Conservation (phyloP, 1,284 basidiomycete species). For the Ustanciosporium gigantosporum region DNA sequence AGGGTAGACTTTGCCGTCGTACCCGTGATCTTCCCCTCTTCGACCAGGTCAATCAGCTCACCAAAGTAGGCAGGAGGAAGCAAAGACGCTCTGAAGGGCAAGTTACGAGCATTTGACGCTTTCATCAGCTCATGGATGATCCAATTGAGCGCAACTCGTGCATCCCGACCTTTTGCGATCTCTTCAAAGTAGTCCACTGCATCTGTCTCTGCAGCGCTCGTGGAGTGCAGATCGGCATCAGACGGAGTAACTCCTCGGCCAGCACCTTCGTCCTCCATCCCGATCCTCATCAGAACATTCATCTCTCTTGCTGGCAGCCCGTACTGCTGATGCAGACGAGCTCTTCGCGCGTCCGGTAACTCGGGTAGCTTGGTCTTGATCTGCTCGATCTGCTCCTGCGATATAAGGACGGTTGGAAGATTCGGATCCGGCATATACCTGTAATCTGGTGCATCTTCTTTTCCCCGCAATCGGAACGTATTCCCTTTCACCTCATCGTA, state of each 20-base stretch:
- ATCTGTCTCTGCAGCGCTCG: conserved; percentile 3
- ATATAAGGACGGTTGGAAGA: conserved; percentile 73
- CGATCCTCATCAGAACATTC: conserved; percentile 54
- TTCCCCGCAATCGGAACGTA: conserved; percentile 81
- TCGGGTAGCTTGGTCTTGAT: conserved; percentile 73
- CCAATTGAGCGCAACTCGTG: conserved; percentile 77
- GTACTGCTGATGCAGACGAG: conserved; percentile 67
- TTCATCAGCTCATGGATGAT: conserved; percentile 54
- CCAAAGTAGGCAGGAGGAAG: conserved; percentile 68
- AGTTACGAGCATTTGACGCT: conserved; percentile 32
- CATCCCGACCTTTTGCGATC: conserved; percentile 32
- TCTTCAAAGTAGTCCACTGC: conserved; percentile 55
- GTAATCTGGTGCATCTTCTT: conserved; percentile 94
- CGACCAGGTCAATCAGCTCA: conserved; percentile 77
- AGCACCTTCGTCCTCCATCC: conserved; percentile 48
- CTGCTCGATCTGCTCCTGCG: conserved; percentile 65
- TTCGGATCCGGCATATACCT: conserved; percentile 98
- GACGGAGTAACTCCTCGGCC: conserved; percentile 4
- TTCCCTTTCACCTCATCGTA: conserved; percentile 81
- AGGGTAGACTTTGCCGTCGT: conserved; percentile 59
- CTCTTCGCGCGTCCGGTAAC: conserved; percentile 72
- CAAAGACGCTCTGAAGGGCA: conserved; percentile 36
- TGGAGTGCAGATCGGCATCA: not conserved
- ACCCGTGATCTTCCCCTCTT: conserved; percentile 69
- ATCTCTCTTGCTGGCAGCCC: conserved; percentile 68